Conservation (phyloP, 768 basidiomycete genomes). For the Amanita pseudoporphyria region DNA sequence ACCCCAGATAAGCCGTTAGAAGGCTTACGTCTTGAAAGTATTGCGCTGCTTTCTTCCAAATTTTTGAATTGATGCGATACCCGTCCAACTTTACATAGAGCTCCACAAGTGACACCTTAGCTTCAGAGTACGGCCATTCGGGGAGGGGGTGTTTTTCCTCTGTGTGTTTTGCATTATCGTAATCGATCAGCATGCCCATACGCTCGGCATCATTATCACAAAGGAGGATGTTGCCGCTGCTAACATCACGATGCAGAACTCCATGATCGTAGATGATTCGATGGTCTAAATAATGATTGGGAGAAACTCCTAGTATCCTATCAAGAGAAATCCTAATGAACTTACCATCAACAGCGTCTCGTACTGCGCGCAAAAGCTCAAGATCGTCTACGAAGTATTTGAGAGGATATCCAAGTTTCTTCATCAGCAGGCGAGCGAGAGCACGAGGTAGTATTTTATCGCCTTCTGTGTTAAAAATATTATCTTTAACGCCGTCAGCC, state of each 20-base stretch:
- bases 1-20: too few relatives aligned
- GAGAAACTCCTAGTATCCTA: too few relatives aligned
- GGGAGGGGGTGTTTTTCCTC: neutral
- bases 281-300: constrained; percentile 13
- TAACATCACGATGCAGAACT: constrained; percentile 21
- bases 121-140: too few relatives aligned
- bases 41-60: too few relatives aligned
- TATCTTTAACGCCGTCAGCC: too few relatives aligned
- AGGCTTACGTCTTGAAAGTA: too few relatives aligned
- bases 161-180: constrained; percentile 10
- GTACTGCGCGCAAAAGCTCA: neutral
- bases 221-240: constrained; percentile 17
- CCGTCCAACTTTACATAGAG: too few relatives aligned
- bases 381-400: neutral
- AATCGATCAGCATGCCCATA: constrained; percentile 13
- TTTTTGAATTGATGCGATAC: too few relatives aligned
- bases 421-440: neutral
- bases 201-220: constrained; percentile 8
- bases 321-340: too few relatives aligned
- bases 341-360: neutral
- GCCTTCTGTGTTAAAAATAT: too few relatives aligned
- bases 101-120: too few relatives aligned
- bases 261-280: constrained; percentile 11
- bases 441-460: neutral
- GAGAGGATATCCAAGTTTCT: neutral